Evolutionary conservation across 177 flowering plant species (phyloP).

Genomic region (Vitis hybrid): DNA sequence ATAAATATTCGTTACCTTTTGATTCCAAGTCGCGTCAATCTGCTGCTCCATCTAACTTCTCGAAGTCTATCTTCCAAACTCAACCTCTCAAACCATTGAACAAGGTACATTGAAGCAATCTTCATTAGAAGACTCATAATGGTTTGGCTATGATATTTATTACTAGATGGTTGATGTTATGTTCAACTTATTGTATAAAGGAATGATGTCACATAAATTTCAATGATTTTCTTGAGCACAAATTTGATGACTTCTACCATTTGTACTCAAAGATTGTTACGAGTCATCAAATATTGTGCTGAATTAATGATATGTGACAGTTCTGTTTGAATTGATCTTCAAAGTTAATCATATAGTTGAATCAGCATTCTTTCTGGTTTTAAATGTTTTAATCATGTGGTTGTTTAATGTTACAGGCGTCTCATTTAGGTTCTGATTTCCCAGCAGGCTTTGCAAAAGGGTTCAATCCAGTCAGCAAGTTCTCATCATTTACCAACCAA

Average conservation of each 20-base stretch:
- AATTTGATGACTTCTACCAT: background rate
- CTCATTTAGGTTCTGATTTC: constrained; percentile 33
- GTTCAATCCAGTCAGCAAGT: constrained; percentile 27
- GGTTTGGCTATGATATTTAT: background rate
- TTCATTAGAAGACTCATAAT: background rate
- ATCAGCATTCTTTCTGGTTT: background rate
- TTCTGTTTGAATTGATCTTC: background rate
- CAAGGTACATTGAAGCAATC: constrained; percentile 41
- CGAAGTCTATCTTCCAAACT: constrained; percentile 26
- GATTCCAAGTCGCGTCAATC: background rate
- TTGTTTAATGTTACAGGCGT: constrained; percentile 26
- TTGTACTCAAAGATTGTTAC: background rate
- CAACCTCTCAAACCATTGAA: constrained; percentile 32
- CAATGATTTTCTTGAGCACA: background rate
- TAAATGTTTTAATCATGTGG: constrained; percentile 2
- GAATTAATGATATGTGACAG: background rate
- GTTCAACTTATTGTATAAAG: too few species aligned
- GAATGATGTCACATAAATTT: background rate
- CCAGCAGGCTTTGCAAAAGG: constrained; percentile 34
- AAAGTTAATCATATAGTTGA: background rate
- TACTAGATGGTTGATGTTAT: too few species aligned
- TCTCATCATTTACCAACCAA: constrained; percentile 37
- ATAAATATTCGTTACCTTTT: constrained; percentile 21
- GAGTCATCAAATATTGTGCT: background rate
- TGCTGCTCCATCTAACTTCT: constrained; percentile 22